phyloP scores from a whole-genome alignment of 192 early-diverging fungal genomes.

The Umbelopsis ramanniana region DNA sequence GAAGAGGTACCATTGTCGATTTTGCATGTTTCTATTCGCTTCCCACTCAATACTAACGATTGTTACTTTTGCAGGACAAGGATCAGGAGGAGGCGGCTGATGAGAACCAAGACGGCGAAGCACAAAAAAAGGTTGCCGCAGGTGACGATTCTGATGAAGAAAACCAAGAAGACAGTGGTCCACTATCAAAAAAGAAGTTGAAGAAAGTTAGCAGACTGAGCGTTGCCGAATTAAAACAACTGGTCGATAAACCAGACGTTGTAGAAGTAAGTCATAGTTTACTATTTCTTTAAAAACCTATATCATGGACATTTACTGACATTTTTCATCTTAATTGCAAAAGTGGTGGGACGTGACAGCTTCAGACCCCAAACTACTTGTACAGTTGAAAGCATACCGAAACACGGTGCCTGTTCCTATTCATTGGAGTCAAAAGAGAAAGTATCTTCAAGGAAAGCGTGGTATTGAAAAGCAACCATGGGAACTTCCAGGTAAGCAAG shows the following conservation, averaged over 20 bases:
- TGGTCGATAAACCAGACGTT: slow-evolving; percentile 89
- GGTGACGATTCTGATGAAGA: slow-evolving; percentile 30
- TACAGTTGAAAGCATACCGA: slow-evolving; percentile 87
- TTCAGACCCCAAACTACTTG: slow-evolving; percentile 86
- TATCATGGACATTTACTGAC: neutral
- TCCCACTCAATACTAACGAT: neutral
- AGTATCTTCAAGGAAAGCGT: slow-evolving; percentile 96
- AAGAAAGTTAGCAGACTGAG: slow-evolving; percentile 64
- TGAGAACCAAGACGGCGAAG: slow-evolving; percentile 7
- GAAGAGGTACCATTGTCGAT: slow-evolving; percentile 13
- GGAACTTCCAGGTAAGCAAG: slow-evolving; percentile 74
- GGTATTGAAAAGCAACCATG: slow-evolving; percentile 96
- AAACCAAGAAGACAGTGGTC: slow-evolving; percentile 26
- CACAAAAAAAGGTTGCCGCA: slow-evolving; percentile 21
- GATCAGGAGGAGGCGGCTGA: slow-evolving; percentile 13
- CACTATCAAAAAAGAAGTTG: slow-evolving; percentile 61
- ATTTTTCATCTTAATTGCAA: slow-evolving; percentile 16
- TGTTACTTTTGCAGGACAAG: neutral
- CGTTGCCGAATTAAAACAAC: slow-evolving; percentile 93
- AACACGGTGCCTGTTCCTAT: slow-evolving; percentile 95
- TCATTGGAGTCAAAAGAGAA: slow-evolving; percentile 97
- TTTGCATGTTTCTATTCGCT: neutral
- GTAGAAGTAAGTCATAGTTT: slow-evolving; percentile 72
- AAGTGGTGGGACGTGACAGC: slow-evolving; percentile 92
- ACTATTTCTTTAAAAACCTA: neutral